Evolutionary conservation across 768 basidiomycete species (phyloP).

Genomic region (Lentinula sp.): DNA sequence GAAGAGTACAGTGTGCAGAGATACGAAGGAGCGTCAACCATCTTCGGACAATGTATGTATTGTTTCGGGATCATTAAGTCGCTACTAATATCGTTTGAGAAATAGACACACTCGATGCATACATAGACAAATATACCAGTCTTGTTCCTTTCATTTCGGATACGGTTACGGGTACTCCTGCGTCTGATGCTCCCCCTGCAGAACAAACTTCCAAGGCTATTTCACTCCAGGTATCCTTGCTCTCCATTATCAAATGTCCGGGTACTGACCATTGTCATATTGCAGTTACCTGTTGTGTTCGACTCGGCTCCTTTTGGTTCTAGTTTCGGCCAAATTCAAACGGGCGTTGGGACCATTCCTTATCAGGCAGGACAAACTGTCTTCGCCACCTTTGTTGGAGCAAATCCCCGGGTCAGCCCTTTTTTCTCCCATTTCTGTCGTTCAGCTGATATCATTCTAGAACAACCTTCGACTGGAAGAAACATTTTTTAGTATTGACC

Average conservation of each 20-base stretch:
- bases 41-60: constrained; percentile 66
- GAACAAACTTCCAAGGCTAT: constrained; percentile 63
- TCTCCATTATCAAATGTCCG: not conserved
- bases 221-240: constrained; percentile 49
- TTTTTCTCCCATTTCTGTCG: not conserved
- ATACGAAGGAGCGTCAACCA: constrained; percentile 78
- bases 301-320: constrained; percentile 52
- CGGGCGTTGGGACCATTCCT: constrained; percentile 43
- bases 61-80: not conserved
- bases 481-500: constrained; percentile 68
- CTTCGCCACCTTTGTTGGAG: constrained; percentile 61
- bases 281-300: constrained; percentile 54
- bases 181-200: constrained; percentile 59
- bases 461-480: constrained; percentile 73
- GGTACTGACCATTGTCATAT: not conserved
- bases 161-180: constrained; percentile 31
- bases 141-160: constrained; percentile 60
- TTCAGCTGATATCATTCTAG: constrained; percentile 23
- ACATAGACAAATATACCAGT: constrained; percentile 68
- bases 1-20: constrained; percentile 74
- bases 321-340: constrained; percentile 55
- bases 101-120: constrained; percentile 60
- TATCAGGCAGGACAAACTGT: constrained; percentile 59
- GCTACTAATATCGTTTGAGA: not conserved
- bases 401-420: constrained; percentile 63